Evolutionary conservation across 331 rosid genomes (phyloP).

Genomic region (Rosa hybrid): DNA sequence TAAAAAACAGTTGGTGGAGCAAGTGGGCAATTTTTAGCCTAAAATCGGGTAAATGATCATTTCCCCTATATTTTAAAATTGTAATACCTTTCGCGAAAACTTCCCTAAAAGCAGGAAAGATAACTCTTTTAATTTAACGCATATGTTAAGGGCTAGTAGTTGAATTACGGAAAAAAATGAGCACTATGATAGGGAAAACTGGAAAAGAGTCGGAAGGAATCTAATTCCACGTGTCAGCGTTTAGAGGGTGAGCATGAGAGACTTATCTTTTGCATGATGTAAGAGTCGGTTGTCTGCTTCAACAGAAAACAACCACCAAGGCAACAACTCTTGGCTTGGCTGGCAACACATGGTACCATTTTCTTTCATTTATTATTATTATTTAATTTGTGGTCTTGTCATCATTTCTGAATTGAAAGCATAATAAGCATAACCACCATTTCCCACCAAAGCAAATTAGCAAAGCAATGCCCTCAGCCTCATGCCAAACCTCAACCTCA

Average conservation of each 20-base stretch:
- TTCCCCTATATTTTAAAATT: no score
- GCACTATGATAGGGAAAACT: background rate
- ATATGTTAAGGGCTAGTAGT: no score
- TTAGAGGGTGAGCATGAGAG: background rate
- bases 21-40: no score
- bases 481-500: constrained; percentile 30
- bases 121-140: no score
- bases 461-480: constrained; percentile 19
- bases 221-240: constrained; percentile 10
- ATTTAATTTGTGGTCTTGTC: background rate
- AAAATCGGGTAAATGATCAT: no score
- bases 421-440: background rate
- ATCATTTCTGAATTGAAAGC: background rate
- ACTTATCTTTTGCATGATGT: background rate
- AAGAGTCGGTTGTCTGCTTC: no score
- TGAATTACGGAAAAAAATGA: background rate
- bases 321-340: background rate
- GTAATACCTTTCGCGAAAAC: no score
- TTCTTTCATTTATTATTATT: background rate
- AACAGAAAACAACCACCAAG: no score
- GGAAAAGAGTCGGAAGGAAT: background rate
- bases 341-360: background rate
- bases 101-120: no score
- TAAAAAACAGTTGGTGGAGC: no score
- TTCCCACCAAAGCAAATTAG: constrained; percentile 1